Percentiles rank a stretch among this genome's conserved stretches.
These are phyloP conservation scores for Podosphaera leucotricha DNA, from an alignment of 2,329 filamentous ascomycete species.

Conservation along the genomic window DNA sequence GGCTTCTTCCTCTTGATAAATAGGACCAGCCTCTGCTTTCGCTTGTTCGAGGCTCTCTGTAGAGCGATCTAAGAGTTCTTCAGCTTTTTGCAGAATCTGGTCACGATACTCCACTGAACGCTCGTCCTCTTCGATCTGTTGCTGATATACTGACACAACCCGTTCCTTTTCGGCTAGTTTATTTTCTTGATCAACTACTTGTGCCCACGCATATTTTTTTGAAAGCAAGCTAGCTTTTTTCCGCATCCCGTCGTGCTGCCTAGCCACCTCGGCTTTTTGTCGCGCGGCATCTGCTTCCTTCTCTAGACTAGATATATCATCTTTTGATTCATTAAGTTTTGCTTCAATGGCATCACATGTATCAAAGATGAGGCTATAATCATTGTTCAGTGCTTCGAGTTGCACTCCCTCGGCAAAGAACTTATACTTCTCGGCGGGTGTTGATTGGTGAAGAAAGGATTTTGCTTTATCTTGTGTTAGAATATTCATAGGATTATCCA, in stretches of 20 bases:
- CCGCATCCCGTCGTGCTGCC: constrained; percentile 41
- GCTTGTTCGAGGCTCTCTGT: constrained; percentile 9
- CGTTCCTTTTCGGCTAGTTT: constrained; percentile 21
- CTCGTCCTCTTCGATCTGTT: constrained; percentile 18
- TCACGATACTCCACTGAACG: constrained; percentile 26
- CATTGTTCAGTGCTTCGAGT: constrained; percentile 71
- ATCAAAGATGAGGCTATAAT: constrained; percentile 68
- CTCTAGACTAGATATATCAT: constrained; percentile 39
- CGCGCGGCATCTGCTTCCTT: constrained; percentile 35
- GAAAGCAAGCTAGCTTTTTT: constrained; percentile 32
- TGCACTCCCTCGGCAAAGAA: constrained; percentile 93
- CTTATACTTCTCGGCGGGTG: constrained; percentile 69
- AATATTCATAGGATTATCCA: constrained; percentile 92
- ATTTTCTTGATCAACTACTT: constrained; percentile 55
- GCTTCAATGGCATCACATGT: constrained; percentile 47
- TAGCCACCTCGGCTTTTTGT: constrained; percentile 37
- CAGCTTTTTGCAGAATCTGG: constrained; percentile 14
- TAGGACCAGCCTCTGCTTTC: constrained; percentile 16
- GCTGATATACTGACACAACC: constrained; percentile 14
- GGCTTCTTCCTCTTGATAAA: constrained; percentile 23
- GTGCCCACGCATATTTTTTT: constrained; percentile 62
- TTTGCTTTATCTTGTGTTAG: constrained; percentile 87
- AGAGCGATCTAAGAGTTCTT: constrained; percentile 17
- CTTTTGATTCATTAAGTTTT: constrained; percentile 34
- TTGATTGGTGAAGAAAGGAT: constrained; percentile 73